Evolutionary conservation across 805 yeast species (phyloP).

Genomic region (Myxozyma lipomycoides): DNA sequence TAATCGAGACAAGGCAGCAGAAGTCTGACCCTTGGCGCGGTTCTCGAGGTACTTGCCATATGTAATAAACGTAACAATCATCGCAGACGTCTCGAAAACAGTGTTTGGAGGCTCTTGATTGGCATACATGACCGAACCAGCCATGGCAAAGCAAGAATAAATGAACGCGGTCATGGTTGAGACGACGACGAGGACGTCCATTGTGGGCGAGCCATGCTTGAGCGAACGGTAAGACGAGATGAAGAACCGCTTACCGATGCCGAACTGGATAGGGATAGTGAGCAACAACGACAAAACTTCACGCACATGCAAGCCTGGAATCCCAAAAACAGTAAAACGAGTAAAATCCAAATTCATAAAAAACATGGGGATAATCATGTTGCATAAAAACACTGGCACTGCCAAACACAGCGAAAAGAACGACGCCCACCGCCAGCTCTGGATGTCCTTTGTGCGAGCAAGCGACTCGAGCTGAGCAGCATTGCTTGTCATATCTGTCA

Average conservation of each 20-base stretch:
- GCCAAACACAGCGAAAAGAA: constrained; percentile 54
- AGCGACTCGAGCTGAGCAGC: constrained; percentile 66
- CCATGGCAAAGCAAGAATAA: constrained; percentile 66
- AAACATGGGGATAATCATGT: constrained; percentile 39
- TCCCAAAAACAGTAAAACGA: constrained; percentile 35
- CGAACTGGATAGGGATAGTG: constrained; percentile 58
- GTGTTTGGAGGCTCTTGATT: constrained; percentile 54
- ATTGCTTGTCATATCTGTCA: constrained; percentile 46
- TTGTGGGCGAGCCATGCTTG: constrained; percentile 67
- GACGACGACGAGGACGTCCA: constrained; percentile 85
- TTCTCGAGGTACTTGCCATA: constrained; percentile 90
- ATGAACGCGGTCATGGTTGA: constrained; percentile 76
- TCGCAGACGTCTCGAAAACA: constrained; percentile 74
- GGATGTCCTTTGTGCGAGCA: constrained; percentile 65
- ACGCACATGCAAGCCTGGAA: constrained; percentile 63
- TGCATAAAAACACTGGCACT: constrained; percentile 49
- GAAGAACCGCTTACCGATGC: constrained; percentile 66
- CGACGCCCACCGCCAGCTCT: constrained; percentile 62
- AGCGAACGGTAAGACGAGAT: constrained; percentile 61
- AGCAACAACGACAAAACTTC: constrained; percentile 57
- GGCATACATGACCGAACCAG: constrained; percentile 37
- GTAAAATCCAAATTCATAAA: constrained; percentile 29
- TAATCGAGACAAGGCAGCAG: constrained; percentile 77
- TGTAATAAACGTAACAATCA: constrained; percentile 79
- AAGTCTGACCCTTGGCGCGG: constrained; percentile 89